Evolutionary conservation across 768 basidiomycete species (phyloP).

Genomic region (Auricularia sp.): DNA sequence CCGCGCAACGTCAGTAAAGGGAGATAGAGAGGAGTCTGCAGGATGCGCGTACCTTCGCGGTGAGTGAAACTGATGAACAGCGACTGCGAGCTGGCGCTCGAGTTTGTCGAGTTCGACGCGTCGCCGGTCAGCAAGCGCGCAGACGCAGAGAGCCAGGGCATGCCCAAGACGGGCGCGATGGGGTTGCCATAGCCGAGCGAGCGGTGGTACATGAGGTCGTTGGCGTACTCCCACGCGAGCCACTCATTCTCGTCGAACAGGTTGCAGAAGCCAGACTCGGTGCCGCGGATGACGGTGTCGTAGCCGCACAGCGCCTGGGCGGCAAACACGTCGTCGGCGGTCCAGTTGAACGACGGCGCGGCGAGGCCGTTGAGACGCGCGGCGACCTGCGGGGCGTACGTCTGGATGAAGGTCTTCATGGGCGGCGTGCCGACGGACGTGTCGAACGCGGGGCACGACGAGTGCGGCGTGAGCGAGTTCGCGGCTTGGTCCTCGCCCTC

Average conservation of each 20-base stretch:
- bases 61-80: slow-evolving; percentile 34
- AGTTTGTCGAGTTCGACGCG: slow-evolving; percentile 18
- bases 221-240: slow-evolving; percentile 36
- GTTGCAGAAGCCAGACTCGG: neutral
- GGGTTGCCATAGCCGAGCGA: slow-evolving; percentile 39
- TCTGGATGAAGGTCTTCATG: neutral
- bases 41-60: slow-evolving; percentile 15
- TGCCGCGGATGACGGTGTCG: neutral
- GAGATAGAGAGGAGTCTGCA: neutral
- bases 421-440: neutral
- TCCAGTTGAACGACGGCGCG: neutral
- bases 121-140: slow-evolving; percentile 28
- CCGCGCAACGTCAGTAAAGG: slow-evolving; percentile 26
- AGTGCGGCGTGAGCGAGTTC: neutral
- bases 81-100: slow-evolving; percentile 27
- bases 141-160: slow-evolving; percentile 32
- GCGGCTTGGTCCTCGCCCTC: neutral
- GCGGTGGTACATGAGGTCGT: slow-evolving; percentile 39
- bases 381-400: neutral
- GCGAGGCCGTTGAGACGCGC: neutral
- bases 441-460: neutral
- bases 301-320: neutral
- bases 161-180: slow-evolving; percentile 29
- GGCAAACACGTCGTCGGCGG: neutral
- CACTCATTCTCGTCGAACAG: slow-evolving; percentile 26